Evolutionary conservation across 2,329 filamentous ascomycete genomes (phyloP).

Genomic region (Colletotrichum limetticola): DNA sequence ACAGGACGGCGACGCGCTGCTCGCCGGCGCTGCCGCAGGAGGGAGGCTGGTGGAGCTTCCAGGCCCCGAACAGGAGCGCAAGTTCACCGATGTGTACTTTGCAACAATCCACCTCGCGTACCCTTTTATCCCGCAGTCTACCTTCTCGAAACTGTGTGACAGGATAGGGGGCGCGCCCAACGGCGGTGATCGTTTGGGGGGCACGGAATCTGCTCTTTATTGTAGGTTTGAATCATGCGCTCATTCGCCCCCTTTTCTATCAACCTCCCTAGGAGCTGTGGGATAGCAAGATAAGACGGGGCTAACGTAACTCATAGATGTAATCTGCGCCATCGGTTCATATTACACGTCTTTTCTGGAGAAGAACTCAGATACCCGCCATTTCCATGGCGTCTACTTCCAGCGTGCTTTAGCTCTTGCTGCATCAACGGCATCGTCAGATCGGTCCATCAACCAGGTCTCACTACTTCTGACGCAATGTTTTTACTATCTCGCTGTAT

Average conservation of each 20-base stretch:
- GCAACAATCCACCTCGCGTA: not conserved
- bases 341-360: constrained; percentile 43
- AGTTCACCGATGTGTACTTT: not conserved
- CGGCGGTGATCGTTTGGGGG: not conserved
- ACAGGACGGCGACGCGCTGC: constrained; percentile 31
- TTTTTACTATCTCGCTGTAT: not conserved
- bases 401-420: constrained; percentile 39
- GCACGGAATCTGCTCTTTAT: not conserved
- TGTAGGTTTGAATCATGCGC: not conserved
- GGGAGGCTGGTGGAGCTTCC: constrained; percentile 19
- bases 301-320: not conserved
- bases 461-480: not conserved
- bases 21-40: constrained; percentile 11
- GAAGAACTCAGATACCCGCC: constrained; percentile 17
- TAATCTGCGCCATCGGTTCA: constrained; percentile 44
- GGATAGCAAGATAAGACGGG: not conserved
- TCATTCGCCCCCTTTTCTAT: no score
- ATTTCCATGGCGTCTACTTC: constrained; percentile 39
- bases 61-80: constrained; percentile 6
- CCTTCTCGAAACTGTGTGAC: not conserved
- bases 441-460: not conserved
- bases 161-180: not conserved
- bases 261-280: not conserved
- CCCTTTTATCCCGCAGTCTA: not conserved
- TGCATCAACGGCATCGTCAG: not conserved